phyloP scores from a whole-genome alignment of 148 eudicot species.

The Persicaria tinctoria region DNA sequence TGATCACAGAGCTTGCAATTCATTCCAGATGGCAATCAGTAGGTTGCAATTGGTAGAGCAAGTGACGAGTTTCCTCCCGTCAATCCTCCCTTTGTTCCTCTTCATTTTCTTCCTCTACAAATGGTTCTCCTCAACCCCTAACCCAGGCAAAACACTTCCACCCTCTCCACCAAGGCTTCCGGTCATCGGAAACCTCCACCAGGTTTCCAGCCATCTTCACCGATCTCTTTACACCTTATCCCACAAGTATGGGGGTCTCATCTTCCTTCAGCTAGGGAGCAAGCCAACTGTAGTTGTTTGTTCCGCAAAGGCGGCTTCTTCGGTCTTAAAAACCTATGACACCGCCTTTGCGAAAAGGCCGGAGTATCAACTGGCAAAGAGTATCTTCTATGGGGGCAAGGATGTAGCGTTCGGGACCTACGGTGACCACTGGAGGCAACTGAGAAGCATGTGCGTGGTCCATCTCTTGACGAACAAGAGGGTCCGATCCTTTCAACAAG shows the following conservation, averaged over 20 bases:
- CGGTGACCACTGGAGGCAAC: slow-evolving; percentile 48
- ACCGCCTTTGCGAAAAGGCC: slow-evolving; percentile 35
- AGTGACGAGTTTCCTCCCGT: background rate
- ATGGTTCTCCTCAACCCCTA: slow-evolving; percentile 12
- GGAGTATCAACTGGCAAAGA: slow-evolving; percentile 14
- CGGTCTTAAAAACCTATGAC: slow-evolving; percentile 46
- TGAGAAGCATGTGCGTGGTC: slow-evolving; percentile 29
- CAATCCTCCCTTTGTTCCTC: background rate
- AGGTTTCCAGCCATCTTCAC: slow-evolving; percentile 23
- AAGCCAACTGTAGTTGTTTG: slow-evolving; percentile 38
- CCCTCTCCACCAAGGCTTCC: slow-evolving; percentile 40
- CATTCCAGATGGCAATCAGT: background rate
- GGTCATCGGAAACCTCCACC: slow-evolving; percentile 37
- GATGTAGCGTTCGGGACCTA: slow-evolving; percentile 35
- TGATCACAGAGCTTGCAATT: too few relatives aligned
- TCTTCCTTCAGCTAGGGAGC: slow-evolving; percentile 31
- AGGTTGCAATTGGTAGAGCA: background rate
- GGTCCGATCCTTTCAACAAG: slow-evolving; percentile 31
- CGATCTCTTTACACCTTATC: slow-evolving; percentile 24
- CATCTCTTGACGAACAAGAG: slow-evolving; percentile 40
- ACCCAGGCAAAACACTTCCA: slow-evolving; percentile 15
- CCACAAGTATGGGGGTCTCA: slow-evolving; percentile 27
- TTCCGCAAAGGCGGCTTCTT: slow-evolving; percentile 46
- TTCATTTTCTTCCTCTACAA: slow-evolving; percentile 15
- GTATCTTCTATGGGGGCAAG: slow-evolving; percentile 26